Base-by-base conservation (phyloP, 305 asterid species). In the Rubia peregrina region DNA sequence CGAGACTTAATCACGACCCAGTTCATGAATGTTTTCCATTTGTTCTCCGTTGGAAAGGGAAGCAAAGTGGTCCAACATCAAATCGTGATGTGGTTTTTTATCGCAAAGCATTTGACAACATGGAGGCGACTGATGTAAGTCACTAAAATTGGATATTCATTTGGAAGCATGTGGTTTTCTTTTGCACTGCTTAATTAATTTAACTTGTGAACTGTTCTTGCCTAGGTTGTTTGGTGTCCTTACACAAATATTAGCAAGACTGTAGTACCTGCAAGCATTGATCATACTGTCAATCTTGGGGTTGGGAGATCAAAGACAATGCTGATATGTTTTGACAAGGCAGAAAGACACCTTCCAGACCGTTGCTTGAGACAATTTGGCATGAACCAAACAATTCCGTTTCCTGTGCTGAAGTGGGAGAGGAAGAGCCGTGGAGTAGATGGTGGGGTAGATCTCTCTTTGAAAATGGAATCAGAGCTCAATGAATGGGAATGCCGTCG, bases 31-130 rank as follows among this genome's bases (percentile, higher is more conserved):
- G 96, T 77, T 93, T 93, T 74, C 97, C 98, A 63, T 93, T 91
- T 83, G 98, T 93, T 12, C 96, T 90, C 69, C 84, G 94, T 70
- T 90, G 97, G 98, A 93, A 93, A 88, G 98, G 98, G 73, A 93
- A 91, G 84, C 98, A 91, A 56, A 91, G 80, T 53, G 85, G 95
- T 67, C 97, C 98, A 26, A 93, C 90, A 68, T 83, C 97, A 71
- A 93, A 91, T 75, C 97, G 97, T 67, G 97, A 91, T 78, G 96
- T 93, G 76, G 85, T 91, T 67, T 89, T 89, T 85, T 93, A 93
- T 74, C 96, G 96, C 48, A 91, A 93, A 84, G 81, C 95, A 70
- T 79, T 91, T 79, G 98, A 93, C 84, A 81, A 86, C 55, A 80
- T 90, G 71, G 85, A 82, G 78, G 82, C 84, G 26, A 65, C 82